A percentile compares a stretch with the other conserved stretches of the same genome.
phyloP scores from a whole-genome alignment of 495 filamentous ascomycete species.

The Darksidea phi region DNA sequence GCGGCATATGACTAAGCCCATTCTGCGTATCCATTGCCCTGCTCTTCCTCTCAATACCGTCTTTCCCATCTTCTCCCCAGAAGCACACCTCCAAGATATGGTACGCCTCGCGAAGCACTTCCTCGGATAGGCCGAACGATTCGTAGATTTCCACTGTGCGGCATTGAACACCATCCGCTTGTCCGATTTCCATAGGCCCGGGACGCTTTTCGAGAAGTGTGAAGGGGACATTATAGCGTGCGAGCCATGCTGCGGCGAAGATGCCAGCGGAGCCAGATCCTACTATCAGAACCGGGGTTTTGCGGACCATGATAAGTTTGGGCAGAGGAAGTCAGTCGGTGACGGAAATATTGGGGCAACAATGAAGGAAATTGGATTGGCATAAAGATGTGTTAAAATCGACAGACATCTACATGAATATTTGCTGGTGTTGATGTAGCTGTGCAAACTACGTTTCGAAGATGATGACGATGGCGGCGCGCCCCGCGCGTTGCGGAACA shows the following conservation, averaged over 20 bases:
- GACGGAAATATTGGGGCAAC: too few species aligned
- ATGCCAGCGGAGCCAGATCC: constrained; percentile 70
- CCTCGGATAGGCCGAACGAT: constrained; percentile 69
- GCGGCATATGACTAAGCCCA: constrained; percentile 65
- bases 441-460: too few species aligned
- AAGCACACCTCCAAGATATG: constrained; percentile 62
- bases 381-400: too few species aligned
- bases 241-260: constrained; percentile 66
- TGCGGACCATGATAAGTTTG: neutral
- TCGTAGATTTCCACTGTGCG: constrained; percentile 81
- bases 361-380: too few species aligned
- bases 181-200: constrained; percentile 64
- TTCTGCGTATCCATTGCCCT: constrained; percentile 61
- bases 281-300: constrained; percentile 59
- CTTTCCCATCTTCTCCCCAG: constrained; percentile 41
- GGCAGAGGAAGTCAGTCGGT: too few species aligned
- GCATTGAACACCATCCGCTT: constrained; percentile 78
- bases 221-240: constrained; percentile 59
- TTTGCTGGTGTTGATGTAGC: too few species aligned
- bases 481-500: too few species aligned
- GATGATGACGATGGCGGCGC: too few species aligned
- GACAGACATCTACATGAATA: too few species aligned
- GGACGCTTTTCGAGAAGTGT: constrained; percentile 62
- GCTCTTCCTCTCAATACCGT: constrained; percentile 53
- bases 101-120: constrained; percentile 68